phyloP scores from a whole-genome alignment of 345 rosid genomes.

The Citrus sp. region DNA sequence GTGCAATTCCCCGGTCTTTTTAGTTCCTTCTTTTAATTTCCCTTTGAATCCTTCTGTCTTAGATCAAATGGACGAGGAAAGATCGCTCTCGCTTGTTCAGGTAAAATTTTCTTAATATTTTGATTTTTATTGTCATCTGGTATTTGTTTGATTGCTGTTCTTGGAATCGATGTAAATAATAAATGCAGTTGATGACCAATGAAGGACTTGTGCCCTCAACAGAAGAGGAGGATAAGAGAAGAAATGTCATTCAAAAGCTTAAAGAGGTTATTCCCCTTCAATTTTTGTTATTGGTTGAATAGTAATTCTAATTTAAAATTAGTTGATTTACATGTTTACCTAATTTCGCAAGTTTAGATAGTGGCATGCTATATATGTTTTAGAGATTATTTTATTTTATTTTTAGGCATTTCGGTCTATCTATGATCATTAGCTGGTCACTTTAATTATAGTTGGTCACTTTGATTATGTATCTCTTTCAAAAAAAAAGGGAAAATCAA shows the following conservation, averaged over 20 bases:
- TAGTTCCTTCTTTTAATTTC: slow-evolving; percentile 16
- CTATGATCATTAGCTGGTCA: not conserved
- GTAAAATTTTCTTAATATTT: slow-evolving; percentile 7
- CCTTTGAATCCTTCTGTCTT: slow-evolving; percentile 9
- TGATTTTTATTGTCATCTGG: not conserved
- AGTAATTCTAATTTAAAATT: not conserved
- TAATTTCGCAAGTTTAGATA: not conserved
- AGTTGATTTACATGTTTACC: not conserved
- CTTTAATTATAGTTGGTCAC: not conserved
- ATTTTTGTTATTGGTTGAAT: not conserved
- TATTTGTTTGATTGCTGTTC: not conserved
- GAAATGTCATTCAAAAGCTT: slow-evolving; percentile 30
- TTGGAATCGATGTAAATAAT: not conserved
- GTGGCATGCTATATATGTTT: not conserved
- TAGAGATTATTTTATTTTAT: not conserved
- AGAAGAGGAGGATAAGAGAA: slow-evolving; percentile 48
- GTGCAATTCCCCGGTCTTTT: slow-evolving; percentile 7
- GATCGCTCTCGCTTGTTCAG: slow-evolving; percentile 47
- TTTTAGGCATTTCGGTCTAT: not conserved
- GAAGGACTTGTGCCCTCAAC: slow-evolving; percentile 43
- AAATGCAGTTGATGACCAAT: slow-evolving; percentile 34
- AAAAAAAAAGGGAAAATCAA: not conserved
- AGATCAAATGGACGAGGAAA: slow-evolving; percentile 37
- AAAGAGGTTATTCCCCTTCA: slow-evolving; percentile 26
- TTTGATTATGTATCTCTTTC: not conserved